Evolutionary conservation across 2,329 filamentous ascomycete genomes (phyloP).

Genomic region (Sphaceloma murrayae): DNA sequence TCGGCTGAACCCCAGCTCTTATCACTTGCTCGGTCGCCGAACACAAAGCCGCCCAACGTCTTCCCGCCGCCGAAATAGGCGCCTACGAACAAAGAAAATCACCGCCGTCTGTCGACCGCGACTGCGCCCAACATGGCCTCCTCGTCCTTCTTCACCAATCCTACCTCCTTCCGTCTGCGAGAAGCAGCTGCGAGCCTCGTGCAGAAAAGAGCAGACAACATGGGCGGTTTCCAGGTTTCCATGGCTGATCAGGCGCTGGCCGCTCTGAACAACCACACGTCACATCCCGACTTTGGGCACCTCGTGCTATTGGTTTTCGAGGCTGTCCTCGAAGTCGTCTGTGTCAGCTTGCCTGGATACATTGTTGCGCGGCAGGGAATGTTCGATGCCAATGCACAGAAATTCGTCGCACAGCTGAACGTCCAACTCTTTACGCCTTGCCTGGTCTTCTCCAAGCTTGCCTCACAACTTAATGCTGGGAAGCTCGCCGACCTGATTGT

Average conservation of each 20-base stretch:
- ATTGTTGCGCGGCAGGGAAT: constrained; percentile 81
- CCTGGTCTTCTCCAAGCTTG: constrained; percentile 93
- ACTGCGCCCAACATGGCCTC: too few relatives aligned
- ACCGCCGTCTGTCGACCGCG: too few relatives aligned
- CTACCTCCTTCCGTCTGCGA: constrained; percentile 37
- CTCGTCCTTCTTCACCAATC: constrained; percentile 39
- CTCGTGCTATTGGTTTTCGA: constrained; percentile 81
- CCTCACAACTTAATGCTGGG: constrained; percentile 82
- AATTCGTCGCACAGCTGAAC: constrained; percentile 93
- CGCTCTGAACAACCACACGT: constrained; percentile 25
- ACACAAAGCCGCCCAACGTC: too few relatives aligned
- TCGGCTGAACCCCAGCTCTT: too few relatives aligned
- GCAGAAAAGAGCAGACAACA: background rate
- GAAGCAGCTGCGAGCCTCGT: constrained; percentile 12
- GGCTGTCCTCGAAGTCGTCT: constrained; percentile 89
- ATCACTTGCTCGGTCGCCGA: too few relatives aligned
- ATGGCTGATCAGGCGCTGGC: constrained; percentile 2
- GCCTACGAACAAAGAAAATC: too few relatives aligned
- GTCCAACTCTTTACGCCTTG: constrained; percentile 95
- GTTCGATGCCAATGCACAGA: constrained; percentile 92
- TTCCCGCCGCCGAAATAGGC: too few relatives aligned
- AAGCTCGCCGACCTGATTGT: constrained; percentile 84
- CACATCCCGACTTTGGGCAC: constrained; percentile 57
- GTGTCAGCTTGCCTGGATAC: constrained; percentile 88
- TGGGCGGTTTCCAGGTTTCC: constrained; percentile 7